A percentile compares a stretch with the other conserved stretches of the same genome.
phyloP scores from a whole-genome alignment of 495 filamentous ascomycete genomes.

The Gamarada debralockiae region DNA sequence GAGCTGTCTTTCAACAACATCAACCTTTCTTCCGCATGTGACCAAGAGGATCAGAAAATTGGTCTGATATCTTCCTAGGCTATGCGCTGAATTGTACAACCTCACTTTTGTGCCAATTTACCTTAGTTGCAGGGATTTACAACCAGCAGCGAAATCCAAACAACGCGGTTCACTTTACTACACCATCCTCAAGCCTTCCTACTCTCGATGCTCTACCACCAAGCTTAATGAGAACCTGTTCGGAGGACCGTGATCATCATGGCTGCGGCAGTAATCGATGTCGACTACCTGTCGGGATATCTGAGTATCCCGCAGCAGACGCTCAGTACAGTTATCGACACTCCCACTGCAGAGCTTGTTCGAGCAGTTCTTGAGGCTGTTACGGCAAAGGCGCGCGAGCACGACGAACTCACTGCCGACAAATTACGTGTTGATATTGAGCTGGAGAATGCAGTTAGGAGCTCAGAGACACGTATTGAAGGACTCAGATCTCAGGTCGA shows the following conservation, averaged over 20 bases:
- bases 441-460: constrained; percentile 80
- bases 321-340: constrained; percentile 59
- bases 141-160: neutral
- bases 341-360: constrained; percentile 76
- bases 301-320: constrained; percentile 67
- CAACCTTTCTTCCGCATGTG: neutral
- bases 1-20: too few relatives aligned
- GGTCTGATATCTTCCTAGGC: neutral
- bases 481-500: constrained; percentile 75
- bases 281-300: constrained; percentile 71
- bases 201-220: constrained; percentile 13
- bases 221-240: constrained; percentile 15
- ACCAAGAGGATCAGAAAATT: neutral
- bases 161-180: constrained; percentile 9
- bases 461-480: constrained; percentile 73
- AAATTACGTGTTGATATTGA: constrained; percentile 89
- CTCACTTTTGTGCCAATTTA: neutral
- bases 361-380: constrained; percentile 63
- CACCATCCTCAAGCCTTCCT: too few relatives aligned
- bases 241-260: constrained; percentile 36
- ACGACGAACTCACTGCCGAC: constrained; percentile 72
- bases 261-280: constrained; percentile 72
- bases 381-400: constrained; percentile 70
- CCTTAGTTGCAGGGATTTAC: neutral
- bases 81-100: constrained; percentile 9